These are phyloP conservation scores for Cladophialophora immunda DNA, from an alignment of 2,329 filamentous ascomycete species.

Conservation along the genomic window DNA sequence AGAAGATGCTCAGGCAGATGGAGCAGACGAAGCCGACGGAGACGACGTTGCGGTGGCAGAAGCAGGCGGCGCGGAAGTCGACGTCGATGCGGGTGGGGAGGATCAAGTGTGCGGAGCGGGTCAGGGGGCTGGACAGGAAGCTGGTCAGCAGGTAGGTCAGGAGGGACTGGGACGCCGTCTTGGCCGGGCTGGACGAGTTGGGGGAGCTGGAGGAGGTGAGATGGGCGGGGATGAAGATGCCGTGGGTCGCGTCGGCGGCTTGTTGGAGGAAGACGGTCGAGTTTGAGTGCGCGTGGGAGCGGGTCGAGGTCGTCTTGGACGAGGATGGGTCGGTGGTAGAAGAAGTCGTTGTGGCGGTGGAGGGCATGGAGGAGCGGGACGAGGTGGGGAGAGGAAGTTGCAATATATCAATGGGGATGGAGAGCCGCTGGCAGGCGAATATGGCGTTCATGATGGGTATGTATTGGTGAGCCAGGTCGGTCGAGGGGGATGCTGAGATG, in stretches of 20 bases:
- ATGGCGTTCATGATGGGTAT: slow-evolving; percentile 99
- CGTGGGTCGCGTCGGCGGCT: slow-evolving; percentile 77
- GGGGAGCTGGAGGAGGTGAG: slow-evolving; percentile 21
- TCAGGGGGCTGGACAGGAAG: slow-evolving; percentile 77
- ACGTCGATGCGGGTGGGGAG: slow-evolving; percentile 84
- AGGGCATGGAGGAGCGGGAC: not conserved
- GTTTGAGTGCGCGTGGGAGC: slow-evolving; percentile 23
- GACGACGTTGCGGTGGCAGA: slow-evolving; percentile 91
- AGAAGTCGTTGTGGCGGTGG: too few species aligned
- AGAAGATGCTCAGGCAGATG: slow-evolving; percentile 95
- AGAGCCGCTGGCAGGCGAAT: slow-evolving; percentile 88
- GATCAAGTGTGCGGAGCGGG: slow-evolving; percentile 69
- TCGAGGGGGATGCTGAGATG: slow-evolving; percentile 87
- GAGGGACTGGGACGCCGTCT: slow-evolving; percentile 69
- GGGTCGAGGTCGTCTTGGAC: not conserved
- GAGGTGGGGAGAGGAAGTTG: slow-evolving; percentile 62
- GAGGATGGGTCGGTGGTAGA: not conserved
- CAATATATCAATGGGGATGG: slow-evolving; percentile 90
- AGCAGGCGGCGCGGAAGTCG: slow-evolving; percentile 97
- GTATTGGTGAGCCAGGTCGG: slow-evolving; percentile 86
- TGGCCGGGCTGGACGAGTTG: slow-evolving; percentile 1
- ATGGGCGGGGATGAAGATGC: slow-evolving; percentile 70
- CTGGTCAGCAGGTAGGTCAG: slow-evolving; percentile 95
- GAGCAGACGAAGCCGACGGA: slow-evolving; percentile 95
- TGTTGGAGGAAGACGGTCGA: slow-evolving; percentile 90